Base-by-base conservation (phyloP, 148 eudicot genomes). In the Rhododendron kiyosumense region DNA sequence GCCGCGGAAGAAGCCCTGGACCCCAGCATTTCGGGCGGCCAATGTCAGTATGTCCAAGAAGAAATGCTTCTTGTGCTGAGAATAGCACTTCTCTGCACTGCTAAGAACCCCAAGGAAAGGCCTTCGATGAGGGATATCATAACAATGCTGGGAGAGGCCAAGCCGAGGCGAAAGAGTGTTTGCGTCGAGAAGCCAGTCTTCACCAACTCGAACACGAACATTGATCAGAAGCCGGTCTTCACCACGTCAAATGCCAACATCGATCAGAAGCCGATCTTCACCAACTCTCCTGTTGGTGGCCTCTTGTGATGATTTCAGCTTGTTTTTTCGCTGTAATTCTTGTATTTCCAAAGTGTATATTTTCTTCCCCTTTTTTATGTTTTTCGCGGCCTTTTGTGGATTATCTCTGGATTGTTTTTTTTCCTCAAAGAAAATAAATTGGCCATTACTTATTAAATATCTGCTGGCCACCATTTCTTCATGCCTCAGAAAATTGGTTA, bases 61-160 rank as follows among this genome's bases (percentile, higher is more conserved):
- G 99, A 96, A 90, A 94, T 96, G 99, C 59, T 93, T 17, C 81
- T 96, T 57, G 98, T 93, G n/a, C 91, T 96, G 2, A 89, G 92
- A 49, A 89, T 96, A 73, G 98, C 98, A 7, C 82, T 96, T 24
- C 91, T 96, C 22, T 96, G 99, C 86, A 96, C 98, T 1, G 94
- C 96, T 22, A 96, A 94, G 90, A 89, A 80, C 76, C 98, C 99
- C 3, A 96, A 93, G 86, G 99, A 96, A 57, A 89, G 99, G 77
- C 99, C 99, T 28, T 94, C 99, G 14, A 96, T 96, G 99, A 93
- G 99, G 84, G 99, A 96, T 71, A 91, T 96, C 80, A 85, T 93
- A 73, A 93, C 97, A 32, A 96, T 96, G 96, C 95, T 96, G 2
- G 94, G 91, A 88, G 99, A 95, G 88, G 99, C 99, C 10, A 96